Conservation (phyloP, 2,329 filamentous ascomycete genomes). For the Elsinoe arachidis region DNA sequence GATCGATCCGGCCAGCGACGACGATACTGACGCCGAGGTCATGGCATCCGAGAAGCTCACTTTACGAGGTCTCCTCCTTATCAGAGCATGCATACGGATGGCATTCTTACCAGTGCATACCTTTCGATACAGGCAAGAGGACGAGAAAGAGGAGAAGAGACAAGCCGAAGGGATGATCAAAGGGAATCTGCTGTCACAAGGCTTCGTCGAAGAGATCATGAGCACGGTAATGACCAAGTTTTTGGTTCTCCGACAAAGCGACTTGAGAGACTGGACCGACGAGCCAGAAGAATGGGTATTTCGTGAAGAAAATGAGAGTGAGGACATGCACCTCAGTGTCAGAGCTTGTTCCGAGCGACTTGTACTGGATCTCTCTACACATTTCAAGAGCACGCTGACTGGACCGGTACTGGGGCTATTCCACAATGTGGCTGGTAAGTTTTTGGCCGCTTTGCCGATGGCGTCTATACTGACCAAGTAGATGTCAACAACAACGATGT, state of each 20-base stretch:
- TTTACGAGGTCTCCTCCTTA: slow-evolving; percentile 71
- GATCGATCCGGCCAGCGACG: slow-evolving; percentile 37
- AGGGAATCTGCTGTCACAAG: slow-evolving; percentile 62
- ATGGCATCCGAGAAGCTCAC: slow-evolving; percentile 61
- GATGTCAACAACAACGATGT: slow-evolving; percentile 58
- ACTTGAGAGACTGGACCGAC: slow-evolving; percentile 86
- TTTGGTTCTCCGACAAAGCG: slow-evolving; percentile 75
- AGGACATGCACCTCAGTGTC: slow-evolving; percentile 86
- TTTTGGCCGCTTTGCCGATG: slow-evolving; percentile 11
- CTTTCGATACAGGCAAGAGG: slow-evolving; percentile 70
- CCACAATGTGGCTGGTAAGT: slow-evolving; percentile 60
- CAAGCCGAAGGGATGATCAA: slow-evolving; percentile 62
- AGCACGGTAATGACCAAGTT: slow-evolving; percentile 78
- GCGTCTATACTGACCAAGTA: slow-evolving; percentile 21
- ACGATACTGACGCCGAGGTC: slow-evolving; percentile 32
- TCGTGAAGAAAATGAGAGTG: slow-evolving; percentile 69
- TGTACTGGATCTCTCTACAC: slow-evolving; percentile 81
- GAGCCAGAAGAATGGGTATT: slow-evolving; percentile 95
- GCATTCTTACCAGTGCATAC: slow-evolving; percentile 71
- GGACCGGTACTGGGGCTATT: slow-evolving; percentile 78
- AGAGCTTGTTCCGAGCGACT: slow-evolving; percentile 88
- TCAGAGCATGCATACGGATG: slow-evolving; percentile 77
- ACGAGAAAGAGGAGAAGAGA: slow-evolving; percentile 68
- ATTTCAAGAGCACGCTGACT: slow-evolving; percentile 75
- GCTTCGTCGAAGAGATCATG: slow-evolving; percentile 72